Base-by-base conservation (phyloP, 768 basidiomycete species). In the Lactifluus echinatus region DNA sequence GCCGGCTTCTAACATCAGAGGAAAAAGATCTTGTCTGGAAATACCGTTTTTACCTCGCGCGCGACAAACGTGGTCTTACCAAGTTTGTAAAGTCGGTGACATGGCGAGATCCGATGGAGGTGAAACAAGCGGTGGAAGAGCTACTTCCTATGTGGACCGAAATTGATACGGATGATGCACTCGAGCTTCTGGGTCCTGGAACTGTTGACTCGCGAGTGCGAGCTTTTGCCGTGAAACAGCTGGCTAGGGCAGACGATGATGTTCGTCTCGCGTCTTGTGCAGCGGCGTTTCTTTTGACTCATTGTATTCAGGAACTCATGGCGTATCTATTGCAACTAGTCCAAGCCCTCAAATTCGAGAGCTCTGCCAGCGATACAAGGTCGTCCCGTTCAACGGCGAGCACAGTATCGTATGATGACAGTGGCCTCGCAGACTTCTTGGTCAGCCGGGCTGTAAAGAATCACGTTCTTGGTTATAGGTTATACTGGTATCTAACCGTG, bases 21-120 rank as follows among this genome's bases (percentile, higher is more conserved):
- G 95, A 98, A 72, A 96, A 95, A 67, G 95, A 98, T 64, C 75
- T 94, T 40, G 85, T 98, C 37, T 99, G 96, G 96, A 94, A 95
- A 69, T 99, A 95, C 77, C 82, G 96, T n/a, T 99, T 97, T 73
- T 98, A 96, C 63, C 83, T 99, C 11, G 83, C 86, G 2, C 76
- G 93, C 33, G 91, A 94, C 69, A 94, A 92, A 71, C 84, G 89
- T 10, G 93, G 94, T 2, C 78, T 98, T 39, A 98, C 95, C 33
- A 99, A 99, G 69, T 99, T 99, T 72, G 78, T 99, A 52, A 97
- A 92, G 70, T 93, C 92, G 29, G 96, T 99, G 36, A 93, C 94
- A 19, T 98, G 96, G 96, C 79, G 93, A 37, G 96, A 99, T 69
- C 83, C 88, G 0, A 87, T 88, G 10, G 96, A 99, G 72, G 93